phyloP scores from a whole-genome alignment of 495 filamentous ascomycete genomes.

The Hypoxylon fragiforme region DNA sequence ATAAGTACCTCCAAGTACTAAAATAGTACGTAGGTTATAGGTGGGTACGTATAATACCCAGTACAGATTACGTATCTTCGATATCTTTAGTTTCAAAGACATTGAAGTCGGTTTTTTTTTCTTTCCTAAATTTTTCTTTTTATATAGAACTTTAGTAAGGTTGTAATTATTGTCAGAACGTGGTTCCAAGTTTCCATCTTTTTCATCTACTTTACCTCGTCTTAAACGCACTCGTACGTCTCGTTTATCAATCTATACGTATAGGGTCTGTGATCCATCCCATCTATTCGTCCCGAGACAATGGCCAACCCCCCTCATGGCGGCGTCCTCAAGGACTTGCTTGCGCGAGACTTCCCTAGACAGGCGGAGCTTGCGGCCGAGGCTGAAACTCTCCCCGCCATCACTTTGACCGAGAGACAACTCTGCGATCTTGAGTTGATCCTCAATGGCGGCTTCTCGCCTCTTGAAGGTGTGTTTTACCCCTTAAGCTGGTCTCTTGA shows the following conservation, averaged over 20 bases:
- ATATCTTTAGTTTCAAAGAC: neutral
- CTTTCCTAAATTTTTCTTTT: neutral
- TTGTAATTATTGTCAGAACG: too few relatives aligned
- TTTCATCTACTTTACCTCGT: neutral
- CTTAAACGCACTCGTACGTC: slow-evolving; percentile 1
- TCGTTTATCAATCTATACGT: too few relatives aligned
- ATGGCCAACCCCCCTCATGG: slow-evolving; percentile 86
- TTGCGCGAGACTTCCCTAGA: slow-evolving; percentile 83
- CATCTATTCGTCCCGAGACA: too few relatives aligned
- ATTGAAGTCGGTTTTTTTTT: neutral
- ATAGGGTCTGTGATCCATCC: too few relatives aligned
- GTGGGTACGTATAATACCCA: neutral
- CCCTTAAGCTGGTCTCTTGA: neutral
- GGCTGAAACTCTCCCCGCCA: slow-evolving; percentile 82
- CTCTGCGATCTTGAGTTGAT: slow-evolving; percentile 97
- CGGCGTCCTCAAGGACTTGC: slow-evolving; percentile 93
- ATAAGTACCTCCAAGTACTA: neutral
- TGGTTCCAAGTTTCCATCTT: too few relatives aligned
- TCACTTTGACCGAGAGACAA: slow-evolving; percentile 87
- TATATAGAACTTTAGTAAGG: too few relatives aligned
- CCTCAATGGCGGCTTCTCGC: slow-evolving; percentile 94
- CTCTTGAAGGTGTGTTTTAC: slow-evolving; percentile 78
- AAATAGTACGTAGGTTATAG: neutral
- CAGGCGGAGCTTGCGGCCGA: slow-evolving; percentile 76
- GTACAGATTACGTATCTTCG: slow-evolving; percentile 19